Conservation (phyloP, 371 early-diverging fungal genomes). For the Coemansia sp. region DNA sequence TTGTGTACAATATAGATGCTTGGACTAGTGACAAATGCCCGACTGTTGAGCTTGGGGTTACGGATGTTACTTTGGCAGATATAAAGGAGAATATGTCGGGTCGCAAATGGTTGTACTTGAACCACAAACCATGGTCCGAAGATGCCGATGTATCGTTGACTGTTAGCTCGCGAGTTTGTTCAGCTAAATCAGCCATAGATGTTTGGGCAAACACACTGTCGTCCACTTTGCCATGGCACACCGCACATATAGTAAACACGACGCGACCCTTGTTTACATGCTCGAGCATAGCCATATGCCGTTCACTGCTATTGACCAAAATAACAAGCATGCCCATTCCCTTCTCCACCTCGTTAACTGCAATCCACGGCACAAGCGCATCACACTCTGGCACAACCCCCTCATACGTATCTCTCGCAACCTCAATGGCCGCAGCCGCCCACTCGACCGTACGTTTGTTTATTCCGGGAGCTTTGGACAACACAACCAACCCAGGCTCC, state of each 20-base stretch:
- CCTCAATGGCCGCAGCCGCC: slow-evolving; percentile 25
- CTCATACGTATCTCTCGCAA: background rate
- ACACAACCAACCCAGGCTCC: slow-evolving; percentile 27
- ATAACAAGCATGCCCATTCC: slow-evolving; percentile 37
- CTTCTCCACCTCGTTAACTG: slow-evolving; percentile 46
- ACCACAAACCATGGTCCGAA: slow-evolving; percentile 13
- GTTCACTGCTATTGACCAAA: slow-evolving; percentile 14
- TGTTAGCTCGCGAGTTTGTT: too few relatives aligned
- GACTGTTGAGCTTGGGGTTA: slow-evolving; percentile 19
- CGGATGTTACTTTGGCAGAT: background rate
- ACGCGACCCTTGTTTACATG: slow-evolving; percentile 12
- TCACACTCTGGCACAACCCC: background rate
- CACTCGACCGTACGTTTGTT: slow-evolving; percentile 25
- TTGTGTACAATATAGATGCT: slow-evolving; percentile 3
- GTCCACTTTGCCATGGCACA: slow-evolving; percentile 37
- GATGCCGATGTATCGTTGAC: background rate
- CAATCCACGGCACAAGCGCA: slow-evolving; percentile 25
- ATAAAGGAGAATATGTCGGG: slow-evolving; percentile 19
- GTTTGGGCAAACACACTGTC: slow-evolving; percentile 5
- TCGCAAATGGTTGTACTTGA: slow-evolving; percentile 21
- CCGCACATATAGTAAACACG: slow-evolving; percentile 17
- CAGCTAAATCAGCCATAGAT: slow-evolving; percentile 8
- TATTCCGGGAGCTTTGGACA: slow-evolving; percentile 35
- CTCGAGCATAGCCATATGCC: slow-evolving; percentile 1
- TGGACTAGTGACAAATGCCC: slow-evolving; percentile 31